phyloP scores from a whole-genome alignment of 345 rosid genomes.

The Melaleuca alternifolia region DNA sequence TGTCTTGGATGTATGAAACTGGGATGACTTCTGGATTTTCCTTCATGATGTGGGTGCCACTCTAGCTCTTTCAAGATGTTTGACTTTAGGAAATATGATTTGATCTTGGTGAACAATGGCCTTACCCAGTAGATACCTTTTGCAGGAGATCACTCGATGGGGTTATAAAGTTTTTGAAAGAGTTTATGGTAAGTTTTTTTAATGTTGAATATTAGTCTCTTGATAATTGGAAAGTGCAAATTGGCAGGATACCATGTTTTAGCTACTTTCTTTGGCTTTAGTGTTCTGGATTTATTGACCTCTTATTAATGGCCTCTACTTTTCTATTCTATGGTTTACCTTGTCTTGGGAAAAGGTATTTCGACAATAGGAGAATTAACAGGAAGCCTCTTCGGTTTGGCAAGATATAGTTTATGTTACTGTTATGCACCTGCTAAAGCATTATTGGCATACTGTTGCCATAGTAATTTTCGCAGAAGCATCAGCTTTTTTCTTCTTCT shows the following conservation, averaged over 20 bases:
- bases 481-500: rapidly evolving
- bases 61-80: no score
- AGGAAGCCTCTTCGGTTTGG: background rate
- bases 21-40: no score
- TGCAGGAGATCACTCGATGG: constrained; percentile 86
- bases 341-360: background rate
- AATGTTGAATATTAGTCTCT: no score
- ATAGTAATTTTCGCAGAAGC: no score
- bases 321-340: background rate
- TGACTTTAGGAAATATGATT: no score
- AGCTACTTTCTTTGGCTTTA: background rate
- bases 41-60: no score
- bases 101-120: no score
- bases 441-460: no score
- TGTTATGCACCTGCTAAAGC: no score
- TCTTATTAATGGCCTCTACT: background rate
- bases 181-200: constrained; percentile 49
- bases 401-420: background rate
- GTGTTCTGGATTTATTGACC: background rate
- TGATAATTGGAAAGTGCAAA: background rate
- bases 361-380: background rate
- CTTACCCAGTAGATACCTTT: constrained; percentile 71
- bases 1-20: no score
- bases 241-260: background rate
- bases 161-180: constrained; percentile 73